Evolutionary conservation across 441 rosid species (phyloP).

Genomic region (Adansonia madagascariensis): DNA sequence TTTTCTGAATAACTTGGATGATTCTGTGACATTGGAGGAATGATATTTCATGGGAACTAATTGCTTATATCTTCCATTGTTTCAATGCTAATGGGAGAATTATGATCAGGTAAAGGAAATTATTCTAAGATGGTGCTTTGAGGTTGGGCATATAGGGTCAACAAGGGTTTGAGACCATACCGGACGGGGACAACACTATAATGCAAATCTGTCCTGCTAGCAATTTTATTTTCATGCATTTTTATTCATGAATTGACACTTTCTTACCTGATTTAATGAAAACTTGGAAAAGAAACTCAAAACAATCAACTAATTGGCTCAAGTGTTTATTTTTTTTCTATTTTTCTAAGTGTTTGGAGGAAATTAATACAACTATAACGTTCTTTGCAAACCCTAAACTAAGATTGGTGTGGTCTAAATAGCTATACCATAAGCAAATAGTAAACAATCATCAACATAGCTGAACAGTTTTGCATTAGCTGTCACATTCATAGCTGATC

Average conservation of each 20-base stretch:
- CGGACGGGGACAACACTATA: neutral
- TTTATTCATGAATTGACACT: neutral
- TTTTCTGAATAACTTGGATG: too few species aligned
- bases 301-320: neutral
- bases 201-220: conserved; percentile 3
- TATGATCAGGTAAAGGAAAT: neutral
- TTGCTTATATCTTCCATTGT: neutral
- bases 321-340: neutral
- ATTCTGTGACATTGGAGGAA: too few species aligned
- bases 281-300: neutral
- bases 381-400: neutral
- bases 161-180: neutral
- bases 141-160: neutral
- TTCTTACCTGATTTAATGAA: neutral
- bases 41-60: too few species aligned
- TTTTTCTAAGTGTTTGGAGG: neutral
- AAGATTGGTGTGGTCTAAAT: too few species aligned
- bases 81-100: neutral
- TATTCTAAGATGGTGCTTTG: neutral
- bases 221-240: neutral
- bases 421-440: neutral
- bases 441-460: too few species aligned
- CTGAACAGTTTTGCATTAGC: neutral
- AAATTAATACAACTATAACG: neutral
- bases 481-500: conserved; percentile 13